These are phyloP conservation scores for Barbarea vulgaris DNA, from an alignment of 345 rosid species.

Conservation along the genomic window DNA sequence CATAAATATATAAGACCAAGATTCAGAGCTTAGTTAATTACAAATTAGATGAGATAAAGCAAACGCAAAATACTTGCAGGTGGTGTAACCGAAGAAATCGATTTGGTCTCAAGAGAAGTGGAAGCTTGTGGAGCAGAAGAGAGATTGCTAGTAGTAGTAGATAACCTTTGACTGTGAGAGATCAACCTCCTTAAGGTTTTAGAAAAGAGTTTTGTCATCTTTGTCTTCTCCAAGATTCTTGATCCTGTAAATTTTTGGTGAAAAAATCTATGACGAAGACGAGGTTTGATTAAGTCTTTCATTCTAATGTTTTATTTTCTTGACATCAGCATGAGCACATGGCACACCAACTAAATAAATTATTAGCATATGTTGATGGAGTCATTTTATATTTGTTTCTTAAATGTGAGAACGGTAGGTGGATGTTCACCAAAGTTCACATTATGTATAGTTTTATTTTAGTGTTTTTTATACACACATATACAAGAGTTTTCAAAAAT, in stretches of 20 bases:
- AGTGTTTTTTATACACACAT: neutral
- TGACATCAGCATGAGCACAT: neutral
- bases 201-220: constrained; percentile 39
- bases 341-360: neutral
- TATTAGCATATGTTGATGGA: neutral
- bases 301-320: neutral
- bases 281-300: neutral
- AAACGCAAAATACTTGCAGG: constrained; percentile 35
- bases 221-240: constrained; percentile 2
- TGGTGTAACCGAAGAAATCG: constrained; percentile 32
- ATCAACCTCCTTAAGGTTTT: constrained; percentile 47
- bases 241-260: neutral
- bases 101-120: constrained; percentile 34
- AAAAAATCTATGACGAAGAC: neutral
- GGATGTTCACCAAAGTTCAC: neutral
- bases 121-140: constrained; percentile 23
- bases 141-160: constrained; percentile 3
- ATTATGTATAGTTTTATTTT: neutral
- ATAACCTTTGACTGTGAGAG: constrained; percentile 7
- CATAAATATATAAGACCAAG: neutral
- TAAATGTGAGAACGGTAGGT: neutral
- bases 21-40: constrained; percentile 14
- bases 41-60: neutral
- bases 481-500: neutral
- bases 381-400: neutral